Evolutionary conservation across 208 protist genomes (phyloP), one percentile per base, ranked within the genome.

Genomic region (Sergeia podlipaevii): DNA sequence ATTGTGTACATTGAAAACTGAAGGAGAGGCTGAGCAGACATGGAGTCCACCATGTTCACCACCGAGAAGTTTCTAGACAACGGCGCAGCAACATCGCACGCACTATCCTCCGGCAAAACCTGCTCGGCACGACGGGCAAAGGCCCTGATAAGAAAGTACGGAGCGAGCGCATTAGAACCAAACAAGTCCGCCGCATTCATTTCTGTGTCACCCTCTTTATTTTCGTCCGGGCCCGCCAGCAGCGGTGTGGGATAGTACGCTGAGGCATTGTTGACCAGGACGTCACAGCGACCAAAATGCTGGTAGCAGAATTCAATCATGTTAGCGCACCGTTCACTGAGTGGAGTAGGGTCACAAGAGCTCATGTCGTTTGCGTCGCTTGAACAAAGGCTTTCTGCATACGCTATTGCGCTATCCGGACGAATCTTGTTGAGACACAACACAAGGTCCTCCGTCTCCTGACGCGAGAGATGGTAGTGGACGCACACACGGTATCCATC

Each of bases 261-360:
- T 1, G 85, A 93, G 38, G 85, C 85, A 56, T 87, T 93, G 67
- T 93, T 93, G n/a, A 93, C 80, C 28, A 93, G 62, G 27, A 83
- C 80, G 46, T 93, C 85, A 46, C 74, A 85, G 8, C 80, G 79
- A 2, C 85, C 77, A 72, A 82, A 89, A 13, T 48, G 37, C 13
- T 30, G 18, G 54, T 78, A 79, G 52, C 80, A 93, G 29, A 8
- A 55, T 15, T 61, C 65, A 4, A 89, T 34, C 28, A 89, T 46
- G 1, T 17, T 58, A 1, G 56, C 62, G 36, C 80, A 89, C 18
- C 75, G 68, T 15, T 47, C 17, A 23, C 47, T 32, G 1, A 85
- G 65, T 1, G 46, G n/a, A 15, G 45, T 30, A 15, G 42, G 3
- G n/a, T 50, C 43, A 3, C 39, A 15, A 11, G 45, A 51, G 43